Conservation (phyloP, 805 yeast genomes). For the Saccharomycodes ludwigii region DNA sequence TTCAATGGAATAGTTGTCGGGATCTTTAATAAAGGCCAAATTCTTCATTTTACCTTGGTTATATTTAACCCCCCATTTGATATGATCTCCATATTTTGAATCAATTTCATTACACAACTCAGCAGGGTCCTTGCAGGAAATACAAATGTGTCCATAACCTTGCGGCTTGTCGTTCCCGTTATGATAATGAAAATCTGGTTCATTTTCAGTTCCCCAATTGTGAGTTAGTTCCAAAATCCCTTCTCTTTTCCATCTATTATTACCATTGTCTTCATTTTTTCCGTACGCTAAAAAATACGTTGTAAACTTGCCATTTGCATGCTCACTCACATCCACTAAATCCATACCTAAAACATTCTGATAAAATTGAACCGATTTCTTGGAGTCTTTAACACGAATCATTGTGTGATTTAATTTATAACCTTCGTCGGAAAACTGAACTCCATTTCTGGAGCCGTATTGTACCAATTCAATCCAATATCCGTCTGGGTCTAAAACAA, state of each 20-base stretch:
- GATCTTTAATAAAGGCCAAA: conserved; percentile 71
- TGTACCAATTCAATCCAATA: conserved; percentile 91
- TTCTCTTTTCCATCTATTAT: conserved; percentile 35
- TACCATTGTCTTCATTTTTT: conserved; percentile 33
- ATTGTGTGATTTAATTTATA: conserved; percentile 69
- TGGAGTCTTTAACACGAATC: conserved; percentile 85
- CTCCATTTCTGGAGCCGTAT: conserved; percentile 25
- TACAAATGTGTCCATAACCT: conserved; percentile 82
- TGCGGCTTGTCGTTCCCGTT: conserved; percentile 67
- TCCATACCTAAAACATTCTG: conserved; percentile 71
- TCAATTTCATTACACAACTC: conserved; percentile 34
- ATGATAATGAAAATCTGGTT: conserved; percentile 64
- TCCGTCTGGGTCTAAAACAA: conserved; percentile 89
- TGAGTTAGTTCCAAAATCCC: conserved; percentile 82
- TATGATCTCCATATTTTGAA: conserved; percentile 30
- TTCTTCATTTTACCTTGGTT: conserved; percentile 43
- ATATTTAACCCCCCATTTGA: conserved; percentile 50
- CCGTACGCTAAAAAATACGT: conserved; percentile 72
- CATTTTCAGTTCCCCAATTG: conserved; percentile 90
- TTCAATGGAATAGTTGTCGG: conserved; percentile 84
- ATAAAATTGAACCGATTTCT: conserved; percentile 66
- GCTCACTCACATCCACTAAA: conserved; percentile 42
- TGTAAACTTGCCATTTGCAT: conserved; percentile 65
- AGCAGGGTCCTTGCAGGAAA: conserved; percentile 50
- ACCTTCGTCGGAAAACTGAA: conserved; percentile 10